phyloP scores from a whole-genome alignment of 1,139 yeast species.

The Kodamaea plutei region DNA sequence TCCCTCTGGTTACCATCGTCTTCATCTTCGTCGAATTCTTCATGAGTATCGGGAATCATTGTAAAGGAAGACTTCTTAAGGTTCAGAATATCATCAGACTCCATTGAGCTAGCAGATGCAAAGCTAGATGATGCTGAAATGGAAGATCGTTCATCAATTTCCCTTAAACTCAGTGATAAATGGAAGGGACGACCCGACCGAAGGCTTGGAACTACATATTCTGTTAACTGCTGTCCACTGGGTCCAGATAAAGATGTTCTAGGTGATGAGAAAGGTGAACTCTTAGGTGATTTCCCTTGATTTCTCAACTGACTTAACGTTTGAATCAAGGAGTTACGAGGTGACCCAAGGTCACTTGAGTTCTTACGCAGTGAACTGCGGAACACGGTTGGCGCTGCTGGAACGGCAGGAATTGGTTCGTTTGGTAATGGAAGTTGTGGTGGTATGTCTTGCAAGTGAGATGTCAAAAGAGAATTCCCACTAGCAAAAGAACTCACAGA shows the following conservation, averaged over 20 bases:
- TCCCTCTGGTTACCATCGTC: conserved; percentile 3
- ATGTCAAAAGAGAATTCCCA: conserved; percentile 25
- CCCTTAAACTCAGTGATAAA: not conserved
- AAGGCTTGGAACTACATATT: not conserved
- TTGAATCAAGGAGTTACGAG: conserved; percentile 41
- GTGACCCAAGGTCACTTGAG: conserved; percentile 38
- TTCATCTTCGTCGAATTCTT: conserved; percentile 11
- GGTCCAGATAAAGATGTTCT: conserved; percentile 40
- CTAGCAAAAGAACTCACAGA: conserved; percentile 30
- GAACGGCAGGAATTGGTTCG: conserved; percentile 48
- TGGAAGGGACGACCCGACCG: not conserved
- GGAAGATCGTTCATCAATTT: not conserved
- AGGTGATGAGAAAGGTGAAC: conserved; percentile 47
- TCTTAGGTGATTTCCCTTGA: conserved; percentile 33
- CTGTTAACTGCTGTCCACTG: conserved; percentile 9
- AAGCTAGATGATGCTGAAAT: conserved; percentile 7
- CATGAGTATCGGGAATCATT: conserved; percentile 5
- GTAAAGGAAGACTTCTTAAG: conserved; percentile 5
- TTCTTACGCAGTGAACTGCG: conserved; percentile 32
- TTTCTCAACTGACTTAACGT: conserved; percentile 41
- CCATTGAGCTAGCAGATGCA: conserved; percentile 9
- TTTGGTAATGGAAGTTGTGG: conserved; percentile 52
- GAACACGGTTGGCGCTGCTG: conserved; percentile 33
- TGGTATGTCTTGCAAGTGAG: conserved; percentile 46
- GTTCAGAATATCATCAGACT: conserved; percentile 13